These are phyloP conservation scores for Populus tremula DNA, from an alignment of 345 rosid genomes.

Conservation along the genomic window DNA sequence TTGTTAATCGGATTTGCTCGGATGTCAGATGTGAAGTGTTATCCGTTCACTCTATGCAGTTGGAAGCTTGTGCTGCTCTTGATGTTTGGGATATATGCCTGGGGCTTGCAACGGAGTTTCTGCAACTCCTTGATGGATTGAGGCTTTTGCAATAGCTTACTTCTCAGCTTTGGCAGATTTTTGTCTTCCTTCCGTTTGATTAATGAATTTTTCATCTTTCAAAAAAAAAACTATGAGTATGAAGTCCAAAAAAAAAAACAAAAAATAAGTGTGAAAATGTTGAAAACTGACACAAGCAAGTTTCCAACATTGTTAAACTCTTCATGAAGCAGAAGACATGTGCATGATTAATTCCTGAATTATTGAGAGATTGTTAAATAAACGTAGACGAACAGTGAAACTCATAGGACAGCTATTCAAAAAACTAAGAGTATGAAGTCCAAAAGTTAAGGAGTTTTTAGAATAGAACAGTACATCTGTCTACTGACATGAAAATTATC, in stretches of 20 bases:
- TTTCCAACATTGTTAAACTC: background rate
- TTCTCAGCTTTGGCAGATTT: too few relatives aligned
- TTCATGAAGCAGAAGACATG: background rate
- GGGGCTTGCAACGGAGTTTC: too few relatives aligned
- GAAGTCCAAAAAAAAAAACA: too few relatives aligned
- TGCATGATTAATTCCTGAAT: background rate
- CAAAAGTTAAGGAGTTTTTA: background rate
- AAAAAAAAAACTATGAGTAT: too few relatives aligned
- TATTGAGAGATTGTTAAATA: background rate
- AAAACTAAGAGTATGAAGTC: background rate
- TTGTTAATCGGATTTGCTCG: background rate
- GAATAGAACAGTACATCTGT: background rate
- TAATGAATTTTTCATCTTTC: too few relatives aligned
- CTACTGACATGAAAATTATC: background rate
- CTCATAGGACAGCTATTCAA: background rate
- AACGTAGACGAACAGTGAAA: background rate
- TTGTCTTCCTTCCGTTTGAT: too few relatives aligned
- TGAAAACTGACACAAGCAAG: background rate
- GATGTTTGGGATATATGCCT: too few relatives aligned
- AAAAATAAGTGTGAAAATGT: too few relatives aligned
- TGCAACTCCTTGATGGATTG: too few relatives aligned
- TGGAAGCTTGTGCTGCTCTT: too few relatives aligned
- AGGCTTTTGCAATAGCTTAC: too few relatives aligned
- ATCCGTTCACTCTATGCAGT: too few relatives aligned
- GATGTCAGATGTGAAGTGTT: background rate